A percentile compares a stretch with the other conserved stretches of the same genome.
Evolutionary conservation across 2,329 filamentous ascomycete species (phyloP).

Genomic region (Fusarium scirpi): DNA sequence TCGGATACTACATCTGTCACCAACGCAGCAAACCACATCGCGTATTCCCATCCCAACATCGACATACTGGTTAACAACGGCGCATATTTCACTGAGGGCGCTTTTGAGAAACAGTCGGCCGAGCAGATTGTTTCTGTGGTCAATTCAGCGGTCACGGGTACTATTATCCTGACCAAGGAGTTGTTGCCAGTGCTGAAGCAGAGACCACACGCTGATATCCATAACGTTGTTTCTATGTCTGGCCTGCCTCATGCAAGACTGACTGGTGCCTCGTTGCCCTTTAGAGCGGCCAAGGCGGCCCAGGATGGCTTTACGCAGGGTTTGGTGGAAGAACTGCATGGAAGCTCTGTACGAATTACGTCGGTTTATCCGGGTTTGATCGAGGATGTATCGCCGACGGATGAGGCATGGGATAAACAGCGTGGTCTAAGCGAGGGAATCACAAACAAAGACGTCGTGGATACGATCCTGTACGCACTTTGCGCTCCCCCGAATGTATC

Average conservation of each 20-base stretch:
- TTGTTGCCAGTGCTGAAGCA: neutral
- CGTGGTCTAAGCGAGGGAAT: neutral
- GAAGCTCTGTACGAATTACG: neutral
- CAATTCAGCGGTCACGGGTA: conserved; percentile 1
- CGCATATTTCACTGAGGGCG: neutral
- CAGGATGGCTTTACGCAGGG: conserved; percentile 5
- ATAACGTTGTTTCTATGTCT: neutral
- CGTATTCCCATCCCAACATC: neutral
- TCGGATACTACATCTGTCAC: neutral
- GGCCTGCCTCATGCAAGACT: neutral
- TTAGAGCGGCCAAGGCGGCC: neutral
- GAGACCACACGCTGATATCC: neutral
- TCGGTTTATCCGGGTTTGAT: neutral
- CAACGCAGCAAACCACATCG: neutral
- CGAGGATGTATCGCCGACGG: neutral
- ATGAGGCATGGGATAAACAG: fast-evolving
- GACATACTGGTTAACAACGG: conserved; percentile 4
- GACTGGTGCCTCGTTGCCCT: neutral
- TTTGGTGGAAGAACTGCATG: neutral
- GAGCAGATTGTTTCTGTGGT: conserved; percentile 1
- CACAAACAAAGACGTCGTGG: neutral
- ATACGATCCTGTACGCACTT: neutral
- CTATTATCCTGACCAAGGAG: neutral
- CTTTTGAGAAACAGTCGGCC: neutral
- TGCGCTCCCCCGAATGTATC: neutral